phyloP scores from a whole-genome alignment of 2,329 filamentous ascomycete species.

The Aspergillus melleus region DNA sequence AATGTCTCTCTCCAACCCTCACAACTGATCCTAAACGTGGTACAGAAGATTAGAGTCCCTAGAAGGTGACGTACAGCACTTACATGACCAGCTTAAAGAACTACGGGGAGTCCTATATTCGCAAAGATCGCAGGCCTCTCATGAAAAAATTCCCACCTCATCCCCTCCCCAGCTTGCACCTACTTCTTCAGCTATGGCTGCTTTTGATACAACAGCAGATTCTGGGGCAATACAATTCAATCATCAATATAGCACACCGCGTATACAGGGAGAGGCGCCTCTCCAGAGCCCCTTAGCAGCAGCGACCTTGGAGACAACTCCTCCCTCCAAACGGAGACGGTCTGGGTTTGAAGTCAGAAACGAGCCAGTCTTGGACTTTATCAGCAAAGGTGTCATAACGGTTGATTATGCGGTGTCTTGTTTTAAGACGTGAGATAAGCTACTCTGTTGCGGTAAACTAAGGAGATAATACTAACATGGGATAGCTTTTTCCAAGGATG shows the following conservation, averaged over 20 bases:
- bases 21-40: background rate
- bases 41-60: conserved; percentile 34
- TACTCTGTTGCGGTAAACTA: background rate
- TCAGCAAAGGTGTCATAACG: conserved; percentile 35
- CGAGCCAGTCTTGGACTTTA: conserved; percentile 36
- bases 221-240: background rate
- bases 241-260: background rate
- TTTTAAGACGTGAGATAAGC: conserved; percentile 30
- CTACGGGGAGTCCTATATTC: conserved; percentile 23
- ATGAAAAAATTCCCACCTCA: background rate
- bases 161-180: background rate
- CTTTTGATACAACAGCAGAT: background rate
- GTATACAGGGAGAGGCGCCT: background rate
- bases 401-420: conserved; percentile 33
- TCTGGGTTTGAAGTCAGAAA: conserved; percentile 36
- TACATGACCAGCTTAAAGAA: conserved; percentile 30
- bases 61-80: conserved; percentile 31
- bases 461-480: background rate
- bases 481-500: conserved; percentile 41
- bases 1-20: background rate
- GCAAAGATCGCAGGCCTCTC: background rate
- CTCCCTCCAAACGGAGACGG: conserved; percentile 27
- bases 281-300: background rate
- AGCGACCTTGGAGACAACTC: background rate
- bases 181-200: background rate